A percentile compares a stretch with the other conserved stretches of the same genome.
These are phyloP conservation scores for Colletotrichum theobromicola DNA, from an alignment of 2,329 filamentous ascomycete genomes.

Conservation along the genomic window DNA sequence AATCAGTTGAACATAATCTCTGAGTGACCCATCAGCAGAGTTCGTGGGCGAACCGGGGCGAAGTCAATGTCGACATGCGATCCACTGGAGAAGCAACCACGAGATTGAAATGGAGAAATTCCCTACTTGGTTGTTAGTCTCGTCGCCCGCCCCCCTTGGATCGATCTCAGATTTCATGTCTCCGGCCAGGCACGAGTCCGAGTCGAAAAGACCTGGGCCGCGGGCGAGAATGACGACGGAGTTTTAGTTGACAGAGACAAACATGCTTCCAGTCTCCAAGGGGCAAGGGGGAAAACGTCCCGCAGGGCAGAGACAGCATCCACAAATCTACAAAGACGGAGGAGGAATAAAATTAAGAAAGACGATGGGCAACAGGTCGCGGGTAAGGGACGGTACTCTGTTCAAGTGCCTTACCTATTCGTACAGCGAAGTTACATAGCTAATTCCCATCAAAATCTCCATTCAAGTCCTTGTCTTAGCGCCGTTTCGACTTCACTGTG, in stretches of 20 bases:
- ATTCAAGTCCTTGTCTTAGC: constrained; percentile 5
- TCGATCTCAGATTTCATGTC: not conserved
- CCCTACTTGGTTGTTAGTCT: not conserved
- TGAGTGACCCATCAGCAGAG: not conserved
- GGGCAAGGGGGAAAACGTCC: not conserved
- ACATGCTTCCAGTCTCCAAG: not conserved
- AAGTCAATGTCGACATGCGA: not conserved
- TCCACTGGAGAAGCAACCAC: not conserved
- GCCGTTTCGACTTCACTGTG: constrained; percentile 12
- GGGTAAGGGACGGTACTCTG: not conserved
- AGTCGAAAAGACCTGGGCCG: not conserved
- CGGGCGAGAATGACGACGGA: not conserved
- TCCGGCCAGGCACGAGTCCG: not conserved
- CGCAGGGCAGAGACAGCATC: not conserved
- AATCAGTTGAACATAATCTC: constrained; percentile 10
- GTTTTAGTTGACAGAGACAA: not conserved
- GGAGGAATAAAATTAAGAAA: not conserved
- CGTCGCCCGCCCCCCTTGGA: not conserved
- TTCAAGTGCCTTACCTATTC: not conserved
- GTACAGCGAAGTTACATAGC: not conserved
- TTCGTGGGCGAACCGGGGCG: not conserved
- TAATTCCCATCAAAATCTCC: constrained; percentile 8
- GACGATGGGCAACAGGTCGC: not conserved
- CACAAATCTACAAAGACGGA: not conserved
- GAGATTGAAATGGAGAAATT: not conserved